Base-by-base conservation (phyloP, 2,329 filamentous ascomycete genomes). In the Pseudonectria foliicola region DNA sequence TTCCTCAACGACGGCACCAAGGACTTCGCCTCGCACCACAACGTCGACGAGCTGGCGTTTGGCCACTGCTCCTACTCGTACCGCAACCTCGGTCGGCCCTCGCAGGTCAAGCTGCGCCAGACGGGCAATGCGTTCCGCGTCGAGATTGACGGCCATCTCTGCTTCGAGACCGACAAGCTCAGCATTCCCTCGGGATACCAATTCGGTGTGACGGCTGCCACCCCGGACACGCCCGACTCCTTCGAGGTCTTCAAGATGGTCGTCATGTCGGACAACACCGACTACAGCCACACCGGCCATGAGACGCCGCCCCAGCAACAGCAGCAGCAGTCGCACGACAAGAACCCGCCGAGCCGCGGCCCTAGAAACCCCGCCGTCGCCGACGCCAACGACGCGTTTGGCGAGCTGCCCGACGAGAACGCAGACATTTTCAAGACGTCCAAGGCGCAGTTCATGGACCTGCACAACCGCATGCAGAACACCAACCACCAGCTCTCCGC, bases 201-300 rank as follows among this genome's bases (percentile, higher is more conserved):
- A 57, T 85, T 95, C 47, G 92, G 92, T 50, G 67, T 98, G 48
- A 87, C 84, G 10, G 92, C 90, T 27, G 85, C 86, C 12, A 90
- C 86, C 3, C 85, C 86, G 21, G 90, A 96, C 48, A 89, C 80
- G 51, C 88, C 92, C 1, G 92, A 98, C 63, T 94, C 87, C 5
- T 94, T 95, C 53, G 92, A 98, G 62, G 62, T 95, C 46, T 92
- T 89, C 70, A 93, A 90, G 58, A 75, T 96, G 55, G 72, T 84
- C 25, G 76, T 92, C 33, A 77, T 80, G 54, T 80, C 74, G 10
- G 73, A 77, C 51, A 64, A 50, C 39, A 53, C 43, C 24, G 33
- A 42, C 40, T 45, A 40, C 50, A 60, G 42, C 41, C 53, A 35
- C 46, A 42, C 25, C 35, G 44, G 41, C 46, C 52, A 24, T 50